phyloP scores from a whole-genome alignment of 441 rosid species.

The Populus trichocarpa region DNA sequence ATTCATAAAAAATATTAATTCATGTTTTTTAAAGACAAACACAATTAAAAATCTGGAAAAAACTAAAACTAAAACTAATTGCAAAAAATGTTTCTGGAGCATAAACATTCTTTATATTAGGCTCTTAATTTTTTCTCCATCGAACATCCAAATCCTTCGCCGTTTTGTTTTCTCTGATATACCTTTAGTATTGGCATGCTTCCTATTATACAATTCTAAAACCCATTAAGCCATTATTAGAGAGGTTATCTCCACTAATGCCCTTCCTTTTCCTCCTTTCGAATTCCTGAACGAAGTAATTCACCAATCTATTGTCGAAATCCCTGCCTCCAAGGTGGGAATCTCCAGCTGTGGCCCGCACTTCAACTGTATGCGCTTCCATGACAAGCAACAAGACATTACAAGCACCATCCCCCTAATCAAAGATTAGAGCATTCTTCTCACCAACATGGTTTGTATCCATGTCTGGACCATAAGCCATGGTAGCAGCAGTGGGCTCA shows the following conservation, averaged over 20 bases:
- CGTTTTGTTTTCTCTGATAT: too few species aligned
- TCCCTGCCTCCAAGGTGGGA: slow-evolving; percentile 67
- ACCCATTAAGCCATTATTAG: too few species aligned
- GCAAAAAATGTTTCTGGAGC: too few species aligned
- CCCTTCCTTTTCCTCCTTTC: slow-evolving; percentile 67
- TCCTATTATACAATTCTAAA: too few species aligned
- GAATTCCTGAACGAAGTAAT: slow-evolving; percentile 62
- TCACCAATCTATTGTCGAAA: slow-evolving; percentile 19
- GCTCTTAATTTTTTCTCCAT: too few species aligned
- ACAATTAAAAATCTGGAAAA: too few species aligned
- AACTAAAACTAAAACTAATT: too few species aligned
- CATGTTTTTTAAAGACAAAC: too few species aligned
- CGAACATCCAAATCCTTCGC: too few species aligned
- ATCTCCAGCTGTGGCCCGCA: slow-evolving; percentile 60
- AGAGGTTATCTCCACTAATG: slow-evolving; percentile 37
- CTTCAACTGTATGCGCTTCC: slow-evolving; percentile 61
- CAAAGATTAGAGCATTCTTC: slow-evolving; percentile 44
- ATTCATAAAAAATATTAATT: too few species aligned
- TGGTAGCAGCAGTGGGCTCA: slow-evolving; percentile 64
- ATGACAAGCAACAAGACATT: slow-evolving; percentile 68
- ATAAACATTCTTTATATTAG: too few species aligned
- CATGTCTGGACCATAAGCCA: slow-evolving; percentile 68
- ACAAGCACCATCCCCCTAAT: slow-evolving; percentile 63
- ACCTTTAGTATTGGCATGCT: too few species aligned
- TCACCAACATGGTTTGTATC: slow-evolving; percentile 43